Base-by-base conservation (phyloP, 1,284 basidiomycete genomes). In the Sporisorium sorghi region DNA sequence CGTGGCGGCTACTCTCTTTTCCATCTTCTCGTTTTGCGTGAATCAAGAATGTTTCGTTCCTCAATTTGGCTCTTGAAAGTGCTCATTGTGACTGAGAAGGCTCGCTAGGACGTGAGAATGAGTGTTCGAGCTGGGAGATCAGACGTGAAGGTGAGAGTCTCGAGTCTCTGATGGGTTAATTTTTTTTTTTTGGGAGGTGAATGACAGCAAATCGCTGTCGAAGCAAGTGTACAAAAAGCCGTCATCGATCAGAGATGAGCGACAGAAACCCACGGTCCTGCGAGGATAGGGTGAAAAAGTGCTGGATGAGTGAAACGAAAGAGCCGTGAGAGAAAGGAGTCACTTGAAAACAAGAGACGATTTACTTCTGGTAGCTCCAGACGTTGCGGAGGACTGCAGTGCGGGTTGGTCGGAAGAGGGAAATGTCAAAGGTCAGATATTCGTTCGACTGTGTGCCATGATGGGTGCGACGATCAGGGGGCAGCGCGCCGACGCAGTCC, bases 301-400 rank as follows among this genome's bases (percentile, higher is more conserved):
- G 53, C 23, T 35, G 37, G 24, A 12, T 47, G 37, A 17, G 14
- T 47, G 28, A 19, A 23, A 28, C 24, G 15, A 44, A 32, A 47
- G 35, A 58, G 39, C 55, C 50, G 52, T 48, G 42, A 49, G 43
- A 24, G 26, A 23, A n/a, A 37, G 11, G n/a, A 21, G 55, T 48
- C 26, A 54, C 46, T 47, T 19, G 46, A 46, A 7, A 19, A 14
- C 30, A 12, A 15, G 17, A 14, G n/a, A 39, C 32, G 14, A 35
- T 54, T 68, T 78, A 76, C 68, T 79, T 78, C 69, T 73, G 65
- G 64, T 74, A 61, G 43, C 56, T 68, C 80, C 80, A 82, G 60
- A 82, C 80, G 64, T 76, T 76, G 58, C 71, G 74, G 71, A 82
- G 77, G 60, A 80, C 80, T 82, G 60, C 53, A 4, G 11, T 24